Conservation (phyloP, 208 protist species). For the Acanthamoeba sp. region DNA sequence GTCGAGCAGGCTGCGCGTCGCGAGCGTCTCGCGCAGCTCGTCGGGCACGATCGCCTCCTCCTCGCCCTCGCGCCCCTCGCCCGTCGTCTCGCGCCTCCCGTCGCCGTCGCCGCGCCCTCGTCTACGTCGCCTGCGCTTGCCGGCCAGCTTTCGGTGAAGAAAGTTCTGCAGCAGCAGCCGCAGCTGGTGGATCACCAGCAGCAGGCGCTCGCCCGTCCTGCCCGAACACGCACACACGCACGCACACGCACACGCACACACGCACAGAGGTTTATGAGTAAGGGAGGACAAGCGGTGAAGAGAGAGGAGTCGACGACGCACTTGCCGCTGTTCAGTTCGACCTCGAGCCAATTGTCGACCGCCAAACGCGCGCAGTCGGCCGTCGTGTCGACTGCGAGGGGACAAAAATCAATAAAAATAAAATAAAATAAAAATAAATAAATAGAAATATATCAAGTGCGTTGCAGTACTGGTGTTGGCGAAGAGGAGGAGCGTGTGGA, state of each 20-base stretch:
- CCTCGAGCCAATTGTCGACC: conserved; percentile 77
- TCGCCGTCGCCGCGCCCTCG: not conserved
- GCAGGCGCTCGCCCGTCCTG: conserved; percentile 52
- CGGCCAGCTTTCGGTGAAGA: conserved; percentile 42
- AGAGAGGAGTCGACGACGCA: not conserved
- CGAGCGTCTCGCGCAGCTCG: not conserved
- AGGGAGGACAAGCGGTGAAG: not conserved
- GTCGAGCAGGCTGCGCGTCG: not conserved
- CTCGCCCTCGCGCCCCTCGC: not conserved
- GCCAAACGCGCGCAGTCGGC: conserved; percentile 61
- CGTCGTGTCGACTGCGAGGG: conserved; percentile 68
- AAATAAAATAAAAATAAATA: not conserved
- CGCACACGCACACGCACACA: not conserved
- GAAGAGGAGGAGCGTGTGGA: conserved; percentile 78
- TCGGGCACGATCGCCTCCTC: not conserved
- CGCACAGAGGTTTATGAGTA: not conserved
- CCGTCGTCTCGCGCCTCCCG: not conserved
- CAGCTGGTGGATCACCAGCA: conserved; percentile 60
- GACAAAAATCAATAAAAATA: not conserved
- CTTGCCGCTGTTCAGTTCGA: conserved; percentile 41
- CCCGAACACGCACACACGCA: not conserved
- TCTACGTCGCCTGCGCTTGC: not conserved
- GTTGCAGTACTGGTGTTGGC: conserved; percentile 64
- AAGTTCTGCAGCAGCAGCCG: conserved; percentile 62
- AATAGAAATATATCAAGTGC: not conserved